Evolutionary conservation across 768 basidiomycete genomes (phyloP), one percentile per base, ranked within the genome.

Genomic region (Hygrophorus russula): DNA sequence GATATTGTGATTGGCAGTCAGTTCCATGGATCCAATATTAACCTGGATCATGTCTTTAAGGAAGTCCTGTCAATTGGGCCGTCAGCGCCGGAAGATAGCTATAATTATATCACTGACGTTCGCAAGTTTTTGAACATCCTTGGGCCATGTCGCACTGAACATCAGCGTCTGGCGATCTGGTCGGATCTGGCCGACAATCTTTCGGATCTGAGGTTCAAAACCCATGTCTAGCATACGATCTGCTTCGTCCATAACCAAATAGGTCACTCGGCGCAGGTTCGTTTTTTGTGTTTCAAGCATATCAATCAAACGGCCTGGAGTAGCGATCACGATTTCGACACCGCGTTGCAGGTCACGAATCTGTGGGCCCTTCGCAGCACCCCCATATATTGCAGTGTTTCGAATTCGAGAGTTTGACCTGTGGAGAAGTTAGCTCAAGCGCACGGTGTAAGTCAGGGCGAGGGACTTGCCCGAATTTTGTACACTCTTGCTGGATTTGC

Each of bases 201-300:
- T 98, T 59, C 93, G 76, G 59, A 99, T 98, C 62, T 99, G 96
- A 42, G 96, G 96, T 67, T 99, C 96, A 68, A 99, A 99, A 73
- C 96, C 96, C 96, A 99, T 99, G 70, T 99, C 96, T 50, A 99
- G 76, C 96, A 99, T 99, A 57, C 96, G 89, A 69, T 99, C 96
- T 36, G 96, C 96, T 64, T 99, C 96, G 57, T 99, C 96, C 81
- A 99, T 88, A 58, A 99, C 96, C 32, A 99, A 75, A 64, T 98
- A 99, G 15, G 96, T 99, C 45, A 99, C 74, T 33, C 96, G 82
- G 45, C 87, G 87, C 42, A 99, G 76, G 63, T 98, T 98, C 15
- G 93, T 98, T 68, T 96, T 96, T 58, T 86, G 82, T 1, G 77
- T 78, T 68, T 99, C 96, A 19, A 99, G 76, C 96, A 99, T 98